phyloP scores from a whole-genome alignment of 2,329 filamentous ascomycete genomes.

The Ophiocordyceps camponoti-floridani region DNA sequence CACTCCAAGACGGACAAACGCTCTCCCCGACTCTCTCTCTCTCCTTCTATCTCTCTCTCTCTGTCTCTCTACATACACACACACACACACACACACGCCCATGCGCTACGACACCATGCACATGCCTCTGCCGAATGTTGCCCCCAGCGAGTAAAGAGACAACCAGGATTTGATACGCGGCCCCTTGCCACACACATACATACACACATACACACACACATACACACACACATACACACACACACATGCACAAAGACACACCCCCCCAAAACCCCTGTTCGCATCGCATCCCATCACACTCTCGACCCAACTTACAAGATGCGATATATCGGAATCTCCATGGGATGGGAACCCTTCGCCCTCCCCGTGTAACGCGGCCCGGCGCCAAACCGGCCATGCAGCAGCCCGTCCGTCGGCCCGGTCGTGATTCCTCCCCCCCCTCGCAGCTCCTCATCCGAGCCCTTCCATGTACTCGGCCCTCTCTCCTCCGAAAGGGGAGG shows the following conservation, averaged over 20 bases:
- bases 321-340: background rate
- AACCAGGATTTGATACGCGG: background rate
- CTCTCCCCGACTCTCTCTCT: too few species aligned
- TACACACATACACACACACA: too few species aligned
- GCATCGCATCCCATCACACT: background rate
- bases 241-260: too few species aligned
- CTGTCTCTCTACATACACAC: too few species aligned
- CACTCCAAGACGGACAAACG: background rate
- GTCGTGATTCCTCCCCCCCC: background rate
- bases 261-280: too few species aligned
- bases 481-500: background rate
- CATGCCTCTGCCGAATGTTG: background rate
- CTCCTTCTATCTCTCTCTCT: too few species aligned
- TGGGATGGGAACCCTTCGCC: background rate
- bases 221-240: too few species aligned
- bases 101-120: background rate
- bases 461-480: background rate
- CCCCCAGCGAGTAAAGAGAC: background rate
- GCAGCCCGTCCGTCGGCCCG: background rate
- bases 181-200: too few species aligned
- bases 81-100: background rate
- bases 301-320: background rate
- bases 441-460: background rate
- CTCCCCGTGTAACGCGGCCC: background rate
- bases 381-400: background rate